phyloP scores from a whole-genome alignment of 2,329 filamentous ascomycete genomes.

The Scedosporium apiospermum region DNA sequence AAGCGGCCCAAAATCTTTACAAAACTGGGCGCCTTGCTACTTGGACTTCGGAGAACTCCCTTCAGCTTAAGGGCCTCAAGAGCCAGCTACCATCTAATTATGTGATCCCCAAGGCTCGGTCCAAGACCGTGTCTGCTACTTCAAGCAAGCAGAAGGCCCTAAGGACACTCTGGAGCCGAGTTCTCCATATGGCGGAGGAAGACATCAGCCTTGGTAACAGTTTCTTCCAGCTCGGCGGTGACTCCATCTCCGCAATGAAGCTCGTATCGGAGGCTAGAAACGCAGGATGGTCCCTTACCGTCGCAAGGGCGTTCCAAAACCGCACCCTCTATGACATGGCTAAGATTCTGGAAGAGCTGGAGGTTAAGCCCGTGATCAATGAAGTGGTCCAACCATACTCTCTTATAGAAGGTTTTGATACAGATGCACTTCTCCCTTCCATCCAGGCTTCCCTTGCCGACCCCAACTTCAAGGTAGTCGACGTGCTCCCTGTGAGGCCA shows the following conservation, averaged over 20 bases:
- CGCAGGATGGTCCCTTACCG: constrained; percentile 37
- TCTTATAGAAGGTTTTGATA: constrained; percentile 31
- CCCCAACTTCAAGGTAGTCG: constrained; percentile 38
- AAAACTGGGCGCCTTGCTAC: constrained; percentile 30
- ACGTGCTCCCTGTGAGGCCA: constrained; percentile 49
- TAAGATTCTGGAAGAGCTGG: constrained; percentile 30
- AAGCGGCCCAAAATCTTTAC: constrained; percentile 19
- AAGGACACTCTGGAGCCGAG: constrained; percentile 36
- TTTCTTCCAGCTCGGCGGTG: constrained; percentile 52
- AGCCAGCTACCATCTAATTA: constrained; percentile 8
- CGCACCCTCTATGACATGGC: constrained; percentile 43
- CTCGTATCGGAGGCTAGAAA: constrained; percentile 44
- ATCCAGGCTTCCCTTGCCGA: constrained; percentile 31
- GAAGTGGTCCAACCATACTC: constrained; percentile 37
- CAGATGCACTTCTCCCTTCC: constrained; percentile 23
- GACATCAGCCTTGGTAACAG: constrained; percentile 44
- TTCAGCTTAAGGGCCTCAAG: constrained; percentile 18
- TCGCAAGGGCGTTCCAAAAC: constrained; percentile 45
- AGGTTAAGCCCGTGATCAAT: constrained; percentile 8
- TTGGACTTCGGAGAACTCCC: constrained; percentile 20
- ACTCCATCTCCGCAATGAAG: constrained; percentile 53
- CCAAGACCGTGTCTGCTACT: constrained; percentile 25
- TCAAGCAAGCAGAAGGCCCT: constrained; percentile 34
- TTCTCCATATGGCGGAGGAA: constrained; percentile 32
- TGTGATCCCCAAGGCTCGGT: constrained; percentile 8